Conservation (phyloP, 179 eudicot species). For the Beta corolliflora region DNA sequence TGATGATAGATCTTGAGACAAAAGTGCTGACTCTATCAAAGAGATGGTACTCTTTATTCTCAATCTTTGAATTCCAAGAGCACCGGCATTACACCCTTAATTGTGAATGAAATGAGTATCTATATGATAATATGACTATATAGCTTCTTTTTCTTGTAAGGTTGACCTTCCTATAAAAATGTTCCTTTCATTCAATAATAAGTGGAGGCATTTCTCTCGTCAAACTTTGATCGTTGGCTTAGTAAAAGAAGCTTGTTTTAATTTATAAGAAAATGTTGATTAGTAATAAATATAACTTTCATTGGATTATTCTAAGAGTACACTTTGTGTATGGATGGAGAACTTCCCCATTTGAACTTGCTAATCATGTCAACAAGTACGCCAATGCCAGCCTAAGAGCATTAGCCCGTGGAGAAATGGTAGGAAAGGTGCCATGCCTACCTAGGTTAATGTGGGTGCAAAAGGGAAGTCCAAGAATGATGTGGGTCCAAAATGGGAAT, state of each 20-base stretch:
- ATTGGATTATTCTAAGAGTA: no score
- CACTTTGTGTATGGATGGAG: no score
- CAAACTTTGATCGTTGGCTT: slow-evolving; percentile 63
- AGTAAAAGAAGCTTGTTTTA: slow-evolving; percentile 68
- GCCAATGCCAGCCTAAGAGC: neutral
- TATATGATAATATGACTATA: neutral
- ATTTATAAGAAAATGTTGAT: slow-evolving; percentile 28
- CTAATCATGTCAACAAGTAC: neutral
- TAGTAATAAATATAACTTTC: no score
- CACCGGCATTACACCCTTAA: no score
- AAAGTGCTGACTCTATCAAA: no score
- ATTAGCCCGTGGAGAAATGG: neutral
- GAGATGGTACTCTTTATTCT: no score
- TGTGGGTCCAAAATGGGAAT: no score
- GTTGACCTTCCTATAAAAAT: slow-evolving; percentile 17
- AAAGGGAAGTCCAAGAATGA: no score
- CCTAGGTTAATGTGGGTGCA: no score
- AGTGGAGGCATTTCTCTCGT: slow-evolving; percentile 59
- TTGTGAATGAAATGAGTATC: no score
- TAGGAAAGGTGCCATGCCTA: neutral
- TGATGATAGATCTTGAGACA: neutral
- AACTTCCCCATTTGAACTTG: no score
- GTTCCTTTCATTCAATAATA: slow-evolving; percentile 50
- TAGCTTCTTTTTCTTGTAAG: neutral
- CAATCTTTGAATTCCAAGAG: no score